phyloP scores from a whole-genome alignment of 257 asterid genomes.

The Rubia yunnanensis region DNA sequence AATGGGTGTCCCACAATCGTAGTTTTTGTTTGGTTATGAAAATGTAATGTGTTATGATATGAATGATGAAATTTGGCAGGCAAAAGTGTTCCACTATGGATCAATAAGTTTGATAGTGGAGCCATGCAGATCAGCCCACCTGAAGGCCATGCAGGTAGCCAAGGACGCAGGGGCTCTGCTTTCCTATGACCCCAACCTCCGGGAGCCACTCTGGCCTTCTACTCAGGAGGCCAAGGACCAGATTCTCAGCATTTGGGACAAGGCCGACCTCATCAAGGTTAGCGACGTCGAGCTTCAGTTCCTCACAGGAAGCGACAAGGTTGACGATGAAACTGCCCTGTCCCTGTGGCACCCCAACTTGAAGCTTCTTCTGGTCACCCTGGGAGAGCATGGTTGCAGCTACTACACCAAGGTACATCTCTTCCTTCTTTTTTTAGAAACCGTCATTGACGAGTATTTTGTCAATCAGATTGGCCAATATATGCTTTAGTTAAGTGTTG shows the following conservation, averaged over 20 bases:
- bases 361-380: slow-evolving; percentile 83
- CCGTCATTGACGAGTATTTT: neutral
- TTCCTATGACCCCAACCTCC: slow-evolving; percentile 85
- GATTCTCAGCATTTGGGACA: slow-evolving; percentile 85
- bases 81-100: slow-evolving; percentile 89
- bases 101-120: slow-evolving; percentile 93
- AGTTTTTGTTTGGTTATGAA: neutral
- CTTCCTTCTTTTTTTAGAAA: neutral
- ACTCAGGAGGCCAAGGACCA: slow-evolving; percentile 67
- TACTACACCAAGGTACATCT: slow-evolving; percentile 71
- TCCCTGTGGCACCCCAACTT: slow-evolving; percentile 81
- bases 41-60: too few species aligned
- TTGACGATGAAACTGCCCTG: slow-evolving; percentile 73
- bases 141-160: slow-evolving; percentile 92
- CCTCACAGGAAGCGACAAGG: slow-evolving; percentile 71
- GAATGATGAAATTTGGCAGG: slow-evolving; percentile 22
- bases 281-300: slow-evolving; percentile 85
- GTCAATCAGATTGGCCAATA: too few species aligned
- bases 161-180: slow-evolving; percentile 84
- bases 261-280: slow-evolving; percentile 85
- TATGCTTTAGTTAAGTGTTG: too few species aligned
- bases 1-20: neutral
- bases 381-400: slow-evolving; percentile 82
- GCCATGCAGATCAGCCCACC: slow-evolving; percentile 94
- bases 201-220: slow-evolving; percentile 83